A percentile compares a stretch with the other conserved stretches of the same genome.
Evolutionary conservation across 306 rosid species (phyloP).

Genomic region (Acacia melanoxylon): DNA sequence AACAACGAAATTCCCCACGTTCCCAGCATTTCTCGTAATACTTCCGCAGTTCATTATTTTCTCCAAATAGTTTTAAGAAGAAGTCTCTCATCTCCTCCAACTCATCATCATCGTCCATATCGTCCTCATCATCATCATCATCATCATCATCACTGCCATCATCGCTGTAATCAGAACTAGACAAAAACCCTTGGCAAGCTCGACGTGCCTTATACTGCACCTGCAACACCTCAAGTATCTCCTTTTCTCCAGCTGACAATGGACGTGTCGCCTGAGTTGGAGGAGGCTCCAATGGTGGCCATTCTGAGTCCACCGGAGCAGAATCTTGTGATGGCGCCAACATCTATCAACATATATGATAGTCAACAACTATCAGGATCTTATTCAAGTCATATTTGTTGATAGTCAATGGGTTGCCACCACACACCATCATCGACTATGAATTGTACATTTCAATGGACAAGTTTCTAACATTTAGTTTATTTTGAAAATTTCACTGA

Average conservation of each 20-base stretch:
- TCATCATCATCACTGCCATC: background rate
- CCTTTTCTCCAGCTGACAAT: constrained; percentile 30
- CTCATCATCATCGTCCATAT: constrained; percentile 14
- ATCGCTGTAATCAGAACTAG: background rate
- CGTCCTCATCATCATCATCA: background rate
- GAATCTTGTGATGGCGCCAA: background rate
- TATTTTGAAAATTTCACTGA: background rate
- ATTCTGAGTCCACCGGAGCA: constrained; percentile 3
- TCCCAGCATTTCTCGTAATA: constrained; percentile 53
- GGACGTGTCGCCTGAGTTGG: background rate
- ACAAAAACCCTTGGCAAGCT: constrained; percentile 39
- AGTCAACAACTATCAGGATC: background rate
- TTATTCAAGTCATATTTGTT: background rate
- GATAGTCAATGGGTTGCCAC: background rate
- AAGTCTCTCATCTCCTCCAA: constrained; percentile 39
- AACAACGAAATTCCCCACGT: constrained; percentile 59
- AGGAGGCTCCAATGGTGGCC: constrained; percentile 34
- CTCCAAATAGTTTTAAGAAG: constrained; percentile 46
- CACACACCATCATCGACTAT: background rate
- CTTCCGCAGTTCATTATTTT: constrained; percentile 47
- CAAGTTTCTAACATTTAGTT: background rate
- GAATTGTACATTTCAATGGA: constrained; percentile 10
- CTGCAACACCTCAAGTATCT: constrained; percentile 16
- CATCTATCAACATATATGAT: background rate
- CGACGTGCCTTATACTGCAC: constrained; percentile 39